Percentiles rank a stretch among this genome's conserved stretches.
These are phyloP conservation scores for Dactylellina drechsleri DNA, from an alignment of 2,329 filamentous ascomycete genomes.

Conservation along the genomic window DNA sequence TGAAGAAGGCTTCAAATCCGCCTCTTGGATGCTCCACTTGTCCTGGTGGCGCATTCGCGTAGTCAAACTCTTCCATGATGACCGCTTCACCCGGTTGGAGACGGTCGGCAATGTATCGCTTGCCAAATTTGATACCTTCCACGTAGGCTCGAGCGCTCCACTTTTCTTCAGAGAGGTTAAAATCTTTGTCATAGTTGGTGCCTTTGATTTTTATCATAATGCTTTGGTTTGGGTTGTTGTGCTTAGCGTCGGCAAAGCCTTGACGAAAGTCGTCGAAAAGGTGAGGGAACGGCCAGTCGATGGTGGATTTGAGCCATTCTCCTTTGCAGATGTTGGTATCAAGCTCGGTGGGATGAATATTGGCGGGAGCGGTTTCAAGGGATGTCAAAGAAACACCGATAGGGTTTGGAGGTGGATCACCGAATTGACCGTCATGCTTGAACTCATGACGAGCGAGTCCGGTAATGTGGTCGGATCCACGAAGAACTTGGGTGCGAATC, in stretches of 20 bases:
- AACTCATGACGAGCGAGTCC: constrained; percentile 50
- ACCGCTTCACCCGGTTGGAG: not conserved
- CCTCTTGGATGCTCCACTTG: constrained; percentile 20
- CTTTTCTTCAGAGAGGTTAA: constrained; percentile 23
- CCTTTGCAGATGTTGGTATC: constrained; percentile 52
- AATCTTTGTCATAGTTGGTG: constrained; percentile 37
- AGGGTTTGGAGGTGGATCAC: constrained; percentile 38
- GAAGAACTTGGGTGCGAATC: constrained; percentile 51
- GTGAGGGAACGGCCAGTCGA: constrained; percentile 44
- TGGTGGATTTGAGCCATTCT: constrained; percentile 51
- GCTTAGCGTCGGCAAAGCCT: constrained; percentile 41
- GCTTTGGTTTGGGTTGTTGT: not conserved
- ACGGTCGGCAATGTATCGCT: constrained; percentile 35
- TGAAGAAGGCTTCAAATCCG: constrained; percentile 23
- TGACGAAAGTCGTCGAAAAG: constrained; percentile 43
- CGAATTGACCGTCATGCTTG: constrained; percentile 49
- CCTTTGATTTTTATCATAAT: constrained; percentile 18
- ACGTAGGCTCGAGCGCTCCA: constrained; percentile 40
- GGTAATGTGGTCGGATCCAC: constrained; percentile 34
- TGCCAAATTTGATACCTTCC: constrained; percentile 37
- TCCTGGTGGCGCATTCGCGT: not conserved
- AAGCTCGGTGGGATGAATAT: constrained; percentile 30
- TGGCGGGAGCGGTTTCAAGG: constrained; percentile 25
- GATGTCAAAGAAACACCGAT: constrained; percentile 19
- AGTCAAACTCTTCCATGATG: constrained; percentile 36